These are phyloP conservation scores for Lathyrus tuberosus DNA, from an alignment of 306 rosid genomes.

Conservation along the genomic window DNA sequence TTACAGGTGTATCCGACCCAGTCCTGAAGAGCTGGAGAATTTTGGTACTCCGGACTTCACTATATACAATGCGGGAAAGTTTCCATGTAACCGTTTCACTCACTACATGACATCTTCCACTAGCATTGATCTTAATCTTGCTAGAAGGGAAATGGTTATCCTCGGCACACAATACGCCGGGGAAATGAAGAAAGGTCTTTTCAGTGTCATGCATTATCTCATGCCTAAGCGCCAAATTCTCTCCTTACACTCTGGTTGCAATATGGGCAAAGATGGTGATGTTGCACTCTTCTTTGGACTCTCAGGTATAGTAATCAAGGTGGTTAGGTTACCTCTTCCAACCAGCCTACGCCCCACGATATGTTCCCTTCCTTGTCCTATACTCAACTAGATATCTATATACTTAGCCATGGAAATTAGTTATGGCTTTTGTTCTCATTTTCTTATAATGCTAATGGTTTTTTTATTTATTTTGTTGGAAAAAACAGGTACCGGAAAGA, in stretches of 20 bases:
- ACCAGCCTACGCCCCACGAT: constrained; percentile 18
- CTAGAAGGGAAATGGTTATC: constrained; percentile 93
- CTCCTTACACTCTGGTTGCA: constrained; percentile 94
- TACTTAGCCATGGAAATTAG: constrained; percentile 8
- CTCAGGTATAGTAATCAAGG: constrained; percentile 69
- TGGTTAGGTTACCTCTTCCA: background rate
- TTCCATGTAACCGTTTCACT: constrained; percentile 93
- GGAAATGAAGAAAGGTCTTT: constrained; percentile 96
- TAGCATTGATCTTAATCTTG: constrained; percentile 82
- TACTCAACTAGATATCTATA: constrained; percentile 6
- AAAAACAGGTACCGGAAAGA: constrained; percentile 77
- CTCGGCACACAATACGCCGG: constrained; percentile 97
- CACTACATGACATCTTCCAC: constrained; percentile 98
- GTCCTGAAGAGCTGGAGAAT: constrained; percentile 83
- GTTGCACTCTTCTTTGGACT: constrained; percentile 97
- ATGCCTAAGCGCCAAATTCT: constrained; percentile 84
- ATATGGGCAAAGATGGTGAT: constrained; percentile 79
- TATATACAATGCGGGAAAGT: constrained; percentile 90
- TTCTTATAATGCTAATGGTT: constrained; percentile 30
- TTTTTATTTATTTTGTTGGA: background rate
- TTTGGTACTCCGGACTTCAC: constrained; percentile 97
- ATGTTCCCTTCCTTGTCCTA: constrained; percentile 39
- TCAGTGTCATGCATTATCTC: constrained; percentile 91
- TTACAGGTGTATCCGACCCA: constrained; percentile 95
- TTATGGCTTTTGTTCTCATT: constrained; percentile 28